Evolutionary conservation across 73 alveolate genomes (phyloP), one percentile per base, ranked within the genome.

Genomic region (Paramecium sonneborni): DNA sequence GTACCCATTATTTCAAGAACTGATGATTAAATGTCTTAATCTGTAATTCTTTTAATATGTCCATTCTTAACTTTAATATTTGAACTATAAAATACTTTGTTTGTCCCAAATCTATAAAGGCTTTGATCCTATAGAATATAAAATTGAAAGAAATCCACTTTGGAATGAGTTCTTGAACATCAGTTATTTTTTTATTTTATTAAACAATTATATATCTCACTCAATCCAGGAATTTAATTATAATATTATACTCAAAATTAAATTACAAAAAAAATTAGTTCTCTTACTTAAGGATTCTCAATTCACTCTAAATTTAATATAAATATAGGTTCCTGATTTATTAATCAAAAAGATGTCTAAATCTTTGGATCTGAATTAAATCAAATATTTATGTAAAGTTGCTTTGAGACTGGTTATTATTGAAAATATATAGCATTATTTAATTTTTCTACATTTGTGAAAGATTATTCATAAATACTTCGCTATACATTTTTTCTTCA

Each of bases 51-150:
- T 95, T 98, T 98, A 76, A 98, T 98, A 88, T 98, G 99, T 67
- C 99, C 99, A 92, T 98, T 98, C 93, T 98, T 95, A 58, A 97
- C 99, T 68, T 24, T 32, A 0, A 62, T 62, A 88, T 23, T 48
- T 18, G 28, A 23, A 5, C 35, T 41, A 23, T 2, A 39, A 20
- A 43, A 43, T 88, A 88, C 94, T 52, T 76, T 86, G 39, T 91
- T 96, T 97, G 92, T 97, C 98, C 99, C 99, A 98, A 46, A 97
- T 98, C 92, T 98, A 97, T 8, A 98, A 96, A 14, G 99, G 99
- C 93, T 98, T 98, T 14, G 99, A 67, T 76, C 95, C 99, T 43
- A 97, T 97, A 11, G 98, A 95, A 88, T 97, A 97, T 39, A 97
- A 94, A 89, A 97, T 96, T 39, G 99, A 97, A 20, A 97, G 95